Evolutionary conservation across 306 rosid species (phyloP), one percentile per base, ranked within the genome.

Genomic region (Chamaecrista fasciculata): DNA sequence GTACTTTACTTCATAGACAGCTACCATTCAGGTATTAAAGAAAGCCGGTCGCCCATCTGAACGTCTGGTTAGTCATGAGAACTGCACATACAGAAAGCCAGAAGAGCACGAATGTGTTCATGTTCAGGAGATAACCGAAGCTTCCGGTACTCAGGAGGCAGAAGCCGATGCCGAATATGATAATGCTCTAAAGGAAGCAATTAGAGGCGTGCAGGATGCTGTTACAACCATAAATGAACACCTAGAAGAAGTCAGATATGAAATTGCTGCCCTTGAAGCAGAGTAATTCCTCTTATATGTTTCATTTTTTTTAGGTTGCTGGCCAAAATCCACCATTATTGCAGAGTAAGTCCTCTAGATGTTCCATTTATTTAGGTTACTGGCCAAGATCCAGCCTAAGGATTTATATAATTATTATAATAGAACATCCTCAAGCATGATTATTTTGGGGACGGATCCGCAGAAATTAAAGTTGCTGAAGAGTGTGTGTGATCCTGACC

Each of bases 211-310:
- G 70, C 98, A 93, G 76, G 94, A 90, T 77, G 82, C 88, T 21
- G 90, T 93, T 42, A 90, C 86, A 4, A 76, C 88, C 69, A 93
- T 90, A 21, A 93, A 88, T 56, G 98, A 93, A 37, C 94, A 88
- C 74, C 56, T 93, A 59, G 97, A 90, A 79, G 97, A 93, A 78
- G 90, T 93, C 72, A 88, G 97, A 88, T 93, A 93, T 55, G 97
- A 93, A 81, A 93, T 93, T 78, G 98, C 79, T 37, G 91, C 96
- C 66, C 91, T 86, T 71, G 94, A 88, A 85, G 64, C 78, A 4
- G 91, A 81, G 73, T 82, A 78, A 72, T 23, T 34, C 68, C 46
- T 73, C 46, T 2, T 23, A 23, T 61, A 2, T 40, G 29, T 15
- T 23, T 63, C 40, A 18, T n/a, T 55, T 48, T 73, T 19, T 5